These are phyloP conservation scores for Aspergillus puulaauensis DNA, from an alignment of 2,329 filamentous ascomycete genomes.

Conservation along the genomic window DNA sequence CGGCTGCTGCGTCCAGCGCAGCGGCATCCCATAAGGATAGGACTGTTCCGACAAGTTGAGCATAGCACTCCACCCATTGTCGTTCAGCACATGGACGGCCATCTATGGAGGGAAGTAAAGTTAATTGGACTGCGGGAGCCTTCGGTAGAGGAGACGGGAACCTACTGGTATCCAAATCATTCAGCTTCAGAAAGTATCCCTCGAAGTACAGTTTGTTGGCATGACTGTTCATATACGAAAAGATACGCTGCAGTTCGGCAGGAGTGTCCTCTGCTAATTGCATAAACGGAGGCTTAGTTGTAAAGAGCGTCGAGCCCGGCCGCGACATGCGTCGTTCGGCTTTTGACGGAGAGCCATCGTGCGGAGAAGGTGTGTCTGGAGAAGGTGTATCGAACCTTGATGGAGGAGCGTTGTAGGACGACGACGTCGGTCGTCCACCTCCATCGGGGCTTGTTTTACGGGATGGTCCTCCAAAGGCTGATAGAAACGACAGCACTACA, in stretches of 20 bases:
- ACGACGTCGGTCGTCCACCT: slow-evolving; percentile 26
- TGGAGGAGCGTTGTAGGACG: slow-evolving; percentile 18
- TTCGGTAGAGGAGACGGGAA: slow-evolving; percentile 23
- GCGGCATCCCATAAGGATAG: slow-evolving; percentile 94
- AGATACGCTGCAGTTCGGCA: slow-evolving; percentile 91
- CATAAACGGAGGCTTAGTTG: slow-evolving; percentile 82
- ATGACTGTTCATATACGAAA: slow-evolving; percentile 90
- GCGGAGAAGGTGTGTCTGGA: slow-evolving; percentile 36
- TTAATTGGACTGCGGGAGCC: slow-evolving; percentile 29
- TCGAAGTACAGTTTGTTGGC: slow-evolving; percentile 96
- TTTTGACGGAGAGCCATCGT: slow-evolving; percentile 41
- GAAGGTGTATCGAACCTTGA: slow-evolving; percentile 33
- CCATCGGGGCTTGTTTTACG: slow-evolving; percentile 35
- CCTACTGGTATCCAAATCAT: slow-evolving; percentile 89
- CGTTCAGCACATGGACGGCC: slow-evolving; percentile 82
- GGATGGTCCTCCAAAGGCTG: slow-evolving; percentile 47
- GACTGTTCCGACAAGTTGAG: slow-evolving; percentile 91
- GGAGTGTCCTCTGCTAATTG: slow-evolving; percentile 81
- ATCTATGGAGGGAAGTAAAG: slow-evolving; percentile 52
- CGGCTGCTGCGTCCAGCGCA: slow-evolving; percentile 82
- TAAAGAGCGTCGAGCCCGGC: slow-evolving; percentile 81
- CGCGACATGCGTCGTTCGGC: slow-evolving; percentile 53
- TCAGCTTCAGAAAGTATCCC: slow-evolving; percentile 94
- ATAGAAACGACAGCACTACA: slow-evolving; percentile 85
- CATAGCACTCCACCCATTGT: slow-evolving; percentile 95